Base-by-base conservation (phyloP, 768 basidiomycete genomes). In the Boletus tomentosulus region DNA sequence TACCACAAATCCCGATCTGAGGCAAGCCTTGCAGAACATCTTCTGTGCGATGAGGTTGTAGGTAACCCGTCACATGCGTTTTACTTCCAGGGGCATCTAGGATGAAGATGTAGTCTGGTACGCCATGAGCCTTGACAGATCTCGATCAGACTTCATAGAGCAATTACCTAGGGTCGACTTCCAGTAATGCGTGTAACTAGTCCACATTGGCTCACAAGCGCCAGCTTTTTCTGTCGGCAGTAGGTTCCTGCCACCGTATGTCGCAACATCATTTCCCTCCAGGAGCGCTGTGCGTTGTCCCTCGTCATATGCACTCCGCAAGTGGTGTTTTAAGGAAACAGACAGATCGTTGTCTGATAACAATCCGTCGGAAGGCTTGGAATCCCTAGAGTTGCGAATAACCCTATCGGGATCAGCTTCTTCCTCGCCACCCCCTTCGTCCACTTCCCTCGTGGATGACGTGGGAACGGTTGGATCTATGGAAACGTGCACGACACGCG, bases 141-240 rank as follows among this genome's bases (percentile, higher is more conserved):
- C 19, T 44, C 9, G 8, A 25, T 25, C n/a, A 34, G 41, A 50
- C 27, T 42, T 38, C 9, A 7, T 19, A 10, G 25, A 46, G 27
- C 3, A 65, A 74, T 56, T 60, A 88, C 92, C 92, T 65, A 95
- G 66, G 3, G 87, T 86, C 9, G 86, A 72, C 62, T 88, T 82
- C 91, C 92, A 95, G 63, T 85, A 86, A 68, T 90, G 83, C 1
- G 95, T 92, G 63, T 87, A 96, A 65, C 87, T 90, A 35, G 94
- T 95, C 75, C 85, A 98, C 67, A 83, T 79, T 3, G 93, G 92
- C 65, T 95, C 92, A 65, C 79, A 70, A 11, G 70, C 74, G 4
- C 92, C 92, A 19, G 70, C 71, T 53, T 78, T 73, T 10, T 64
- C 71, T 13, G 65, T 31, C n/a, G 71, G 60, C 4, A 82, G 53